Base-by-base conservation (phyloP, 805 yeast species). In the Jamesozyma gamospora region DNA sequence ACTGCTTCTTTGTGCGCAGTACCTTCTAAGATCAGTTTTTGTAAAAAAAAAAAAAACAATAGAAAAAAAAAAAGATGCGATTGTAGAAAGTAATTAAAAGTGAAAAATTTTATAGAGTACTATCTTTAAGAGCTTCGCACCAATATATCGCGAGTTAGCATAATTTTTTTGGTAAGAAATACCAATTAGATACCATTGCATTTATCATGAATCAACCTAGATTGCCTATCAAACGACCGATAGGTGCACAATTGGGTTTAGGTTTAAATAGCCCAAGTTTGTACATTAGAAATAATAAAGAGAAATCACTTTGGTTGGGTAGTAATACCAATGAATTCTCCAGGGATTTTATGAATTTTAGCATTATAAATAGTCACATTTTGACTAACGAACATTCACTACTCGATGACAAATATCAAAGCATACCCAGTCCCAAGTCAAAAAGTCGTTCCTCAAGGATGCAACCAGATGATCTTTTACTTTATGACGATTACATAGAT, bases 231-330 rank as follows among this genome's bases (percentile, higher is more conserved):
- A 39, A 41, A 24, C 44, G 47, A 33, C 48, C 48, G 40, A 37
- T 43, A 15, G 57, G 57, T 14, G 43, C 46, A n/a, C 57, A 52
- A 37, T 35, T 51, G 26, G 55, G 49, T 9, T 37, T 50, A 13
- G 57, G 57, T 32, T 41, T 51, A 7, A 33, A 35, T 36, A 42
- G 51, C 31, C 40, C 51, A 12, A 41, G 50, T 17, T 28, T 52
- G 7, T 51, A 49, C 29, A 21, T 32, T 17, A 36, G 44, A 4
- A 25, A 30, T 9, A 26, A 13, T 17, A 16, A 28, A 24, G 3
- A 18, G 21, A 5, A 21, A 8, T 21, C 24, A 21, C 34, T 13
- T 12, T 48, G 55, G 55, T 19, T 39, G 4, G 39, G 36, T 4
- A 31, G 35, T 18, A 39, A 34, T 28, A 42, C 41, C 28, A 45